Base-by-base conservation (phyloP, 2,329 filamentous ascomycete species). In the Cyclaneusma minus region DNA sequence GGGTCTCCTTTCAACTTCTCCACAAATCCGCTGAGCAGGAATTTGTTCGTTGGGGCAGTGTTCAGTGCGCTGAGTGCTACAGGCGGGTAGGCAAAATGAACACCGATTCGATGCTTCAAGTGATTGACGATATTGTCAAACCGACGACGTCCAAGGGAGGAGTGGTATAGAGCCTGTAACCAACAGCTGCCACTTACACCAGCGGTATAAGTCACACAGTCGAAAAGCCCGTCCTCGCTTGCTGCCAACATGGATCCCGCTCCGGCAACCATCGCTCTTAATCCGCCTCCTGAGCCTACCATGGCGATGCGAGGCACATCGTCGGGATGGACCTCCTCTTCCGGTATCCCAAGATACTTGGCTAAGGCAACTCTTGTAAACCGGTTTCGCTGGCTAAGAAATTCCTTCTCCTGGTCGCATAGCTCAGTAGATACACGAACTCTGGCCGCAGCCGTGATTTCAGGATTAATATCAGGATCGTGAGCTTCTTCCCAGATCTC, bases 171-270 rank as follows among this genome's bases (percentile, higher is more conserved):
- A 0, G 80, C 64, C 48, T 95, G 87, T 5, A 95, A 62, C 89
- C 89, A 98, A 50, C 89, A 95, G 36, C 81, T 91, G 0, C 89
- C 89, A 45, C 84, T 94, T 25, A 98, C 89, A 1, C 89, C 89
- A 4, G 87, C 83, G 1, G 84, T 92, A 44, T 98, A 98, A 2
- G 85, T 95, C 7, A 82, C 67, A 47, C 89, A 95, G 51, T 94
- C 85, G 47, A 93, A 91, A 0, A 98, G 58, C 0, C 89, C 89
- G 30, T 80, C 78, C 47, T 94, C 79, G 32, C 83, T 71, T 0
- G 83, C 67, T 3, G 84, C 85, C 7, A 89, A 60, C 34, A 91
- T 75, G 0, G 85, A 94, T 1, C 87, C 85, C 0, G 84, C 75
- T 3, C 87, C 85, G 2, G 89, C 85, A 11, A 95, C 82, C 19